A percentile compares a stretch with the other conserved stretches of the same genome.
Conservation (phyloP, 1,284 basidiomycete genomes). For the Cutaneotrichosporon cavernicola region DNA sequence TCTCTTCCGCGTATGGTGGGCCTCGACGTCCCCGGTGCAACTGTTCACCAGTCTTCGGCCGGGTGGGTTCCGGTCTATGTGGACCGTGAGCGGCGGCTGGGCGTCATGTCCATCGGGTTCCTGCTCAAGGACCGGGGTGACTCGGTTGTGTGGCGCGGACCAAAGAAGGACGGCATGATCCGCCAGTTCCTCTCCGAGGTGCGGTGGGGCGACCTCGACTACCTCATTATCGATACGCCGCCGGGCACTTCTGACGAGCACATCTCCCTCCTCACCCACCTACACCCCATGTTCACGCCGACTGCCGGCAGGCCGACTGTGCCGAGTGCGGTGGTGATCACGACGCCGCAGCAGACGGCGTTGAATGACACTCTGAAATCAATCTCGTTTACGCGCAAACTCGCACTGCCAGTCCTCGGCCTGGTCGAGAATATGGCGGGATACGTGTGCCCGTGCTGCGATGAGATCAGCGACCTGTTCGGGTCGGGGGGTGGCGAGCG, state of each 20-base stretch:
- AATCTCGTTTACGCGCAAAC: conserved; percentile 87
- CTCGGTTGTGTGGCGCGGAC: conserved; percentile 95
- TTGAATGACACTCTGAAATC: conserved; percentile 94
- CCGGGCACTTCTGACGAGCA: conserved; percentile 99
- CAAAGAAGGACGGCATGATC: conserved; percentile 99
- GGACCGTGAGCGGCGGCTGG: conserved; percentile 70
- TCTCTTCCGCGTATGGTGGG: conserved; percentile 97
- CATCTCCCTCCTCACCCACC: conserved; percentile 88
- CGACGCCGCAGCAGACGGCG: conserved; percentile 95
- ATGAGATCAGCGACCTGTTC: conserved; percentile 91
- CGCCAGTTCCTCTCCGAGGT: conserved; percentile 95
- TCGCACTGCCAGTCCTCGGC: conserved; percentile 83
- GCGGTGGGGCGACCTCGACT: conserved; percentile 94
- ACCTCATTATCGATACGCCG: conserved; percentile 94
- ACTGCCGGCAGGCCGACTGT: conserved; percentile 41
- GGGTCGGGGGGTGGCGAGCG: conserved; percentile 89
- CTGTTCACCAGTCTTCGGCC: conserved; percentile 84
- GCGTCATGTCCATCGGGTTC: conserved; percentile 97
- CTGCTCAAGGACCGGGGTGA: conserved; percentile 85
- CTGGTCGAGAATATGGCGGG: conserved; percentile 99
- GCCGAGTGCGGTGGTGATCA: conserved; percentile 83
- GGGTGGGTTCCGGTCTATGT: conserved; percentile 99
- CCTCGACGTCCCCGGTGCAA: conserved; percentile 64
- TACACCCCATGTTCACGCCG: conserved; percentile 77
- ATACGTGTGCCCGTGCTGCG: conserved; percentile 93